A percentile compares a stretch with the other conserved stretches of the same genome.
Evolutionary conservation across 305 asterid species (phyloP).

Genomic region (Solanum hybrid): DNA sequence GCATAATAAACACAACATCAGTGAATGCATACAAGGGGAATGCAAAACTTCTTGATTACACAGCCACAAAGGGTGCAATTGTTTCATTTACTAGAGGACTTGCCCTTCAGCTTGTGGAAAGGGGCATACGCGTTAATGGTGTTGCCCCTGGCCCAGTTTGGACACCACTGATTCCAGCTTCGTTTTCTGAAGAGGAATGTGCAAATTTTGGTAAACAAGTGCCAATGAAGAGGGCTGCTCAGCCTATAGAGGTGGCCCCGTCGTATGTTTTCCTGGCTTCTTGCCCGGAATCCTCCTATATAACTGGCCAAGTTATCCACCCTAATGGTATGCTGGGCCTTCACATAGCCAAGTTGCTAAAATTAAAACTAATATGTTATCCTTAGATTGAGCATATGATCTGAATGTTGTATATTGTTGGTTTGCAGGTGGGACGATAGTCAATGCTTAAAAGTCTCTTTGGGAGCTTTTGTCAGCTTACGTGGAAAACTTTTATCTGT

Average conservation of each 20-base stretch:
- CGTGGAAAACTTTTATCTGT: neutral
- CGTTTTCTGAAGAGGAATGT: slow-evolving; percentile 46
- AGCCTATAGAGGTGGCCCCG: slow-evolving; percentile 76
- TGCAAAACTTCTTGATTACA: slow-evolving; percentile 51
- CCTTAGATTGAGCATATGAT: neutral
- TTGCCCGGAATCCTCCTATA: slow-evolving; percentile 56
- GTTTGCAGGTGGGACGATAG: slow-evolving; percentile 42
- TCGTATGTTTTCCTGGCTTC: slow-evolving; percentile 66
- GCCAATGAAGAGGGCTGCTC: slow-evolving; percentile 83
- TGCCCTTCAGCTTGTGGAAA: slow-evolving; percentile 43
- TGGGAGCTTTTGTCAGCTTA: neutral
- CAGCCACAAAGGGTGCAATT: slow-evolving; percentile 72
- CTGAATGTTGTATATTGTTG: neutral
- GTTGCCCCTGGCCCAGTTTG: slow-evolving; percentile 87
- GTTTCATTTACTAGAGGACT: slow-evolving; percentile 72
- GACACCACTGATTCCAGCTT: slow-evolving; percentile 78
- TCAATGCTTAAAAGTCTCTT: slow-evolving; percentile 31
- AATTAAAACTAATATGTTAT: neutral
- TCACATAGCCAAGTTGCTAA: neutral
- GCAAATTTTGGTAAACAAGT: slow-evolving; percentile 44
- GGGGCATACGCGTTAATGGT: slow-evolving; percentile 68
- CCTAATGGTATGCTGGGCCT: slow-evolving; percentile 39
- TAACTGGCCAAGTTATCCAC: slow-evolving; percentile 66
- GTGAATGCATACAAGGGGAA: slow-evolving; percentile 65
- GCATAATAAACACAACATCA: slow-evolving; percentile 67